phyloP scores from a whole-genome alignment of 257 asterid species.

The Parsonsia alboflavescens region DNA sequence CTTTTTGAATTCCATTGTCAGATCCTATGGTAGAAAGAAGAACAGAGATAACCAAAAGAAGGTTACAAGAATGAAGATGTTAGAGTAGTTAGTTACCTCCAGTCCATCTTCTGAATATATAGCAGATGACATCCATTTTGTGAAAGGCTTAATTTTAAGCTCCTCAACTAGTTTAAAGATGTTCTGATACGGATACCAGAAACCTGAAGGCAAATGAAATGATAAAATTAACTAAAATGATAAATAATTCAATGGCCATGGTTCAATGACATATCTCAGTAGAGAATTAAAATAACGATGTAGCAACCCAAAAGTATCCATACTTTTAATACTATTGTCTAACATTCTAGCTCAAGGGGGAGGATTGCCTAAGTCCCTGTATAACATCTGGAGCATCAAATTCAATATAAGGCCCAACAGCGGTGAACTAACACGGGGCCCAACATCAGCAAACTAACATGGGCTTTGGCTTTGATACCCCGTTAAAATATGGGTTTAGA shows the following conservation, averaged over 20 bases:
- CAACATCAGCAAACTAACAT: too few species aligned
- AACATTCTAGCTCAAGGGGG: too few species aligned
- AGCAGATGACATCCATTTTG: slow-evolving; percentile 52
- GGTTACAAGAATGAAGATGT: not conserved
- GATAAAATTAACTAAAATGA: not conserved
- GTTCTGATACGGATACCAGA: slow-evolving; percentile 50
- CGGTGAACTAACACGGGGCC: too few species aligned
- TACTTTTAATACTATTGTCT: not conserved
- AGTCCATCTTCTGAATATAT: slow-evolving; percentile 55
- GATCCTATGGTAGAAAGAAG: not conserved
- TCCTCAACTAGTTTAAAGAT: slow-evolving; percentile 50
- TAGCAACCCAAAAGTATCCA: not conserved
- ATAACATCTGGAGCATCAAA: too few species aligned
- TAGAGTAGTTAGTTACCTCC: slow-evolving; percentile 39
- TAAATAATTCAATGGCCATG: not conserved
- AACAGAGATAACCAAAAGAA: not conserved
- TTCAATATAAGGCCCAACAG: too few species aligned
- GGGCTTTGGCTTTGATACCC: too few species aligned
- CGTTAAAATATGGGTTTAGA: too few species aligned
- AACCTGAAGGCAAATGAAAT: slow-evolving; percentile 31
- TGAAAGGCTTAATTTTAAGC: slow-evolving; percentile 50
- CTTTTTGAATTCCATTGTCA: not conserved
- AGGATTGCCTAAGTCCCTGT: too few species aligned
- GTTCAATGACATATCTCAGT: not conserved
- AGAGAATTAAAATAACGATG: not conserved